phyloP scores from a whole-genome alignment of 2,329 filamentous ascomycete species.

The Ophidiomyces ophidiicola region DNA sequence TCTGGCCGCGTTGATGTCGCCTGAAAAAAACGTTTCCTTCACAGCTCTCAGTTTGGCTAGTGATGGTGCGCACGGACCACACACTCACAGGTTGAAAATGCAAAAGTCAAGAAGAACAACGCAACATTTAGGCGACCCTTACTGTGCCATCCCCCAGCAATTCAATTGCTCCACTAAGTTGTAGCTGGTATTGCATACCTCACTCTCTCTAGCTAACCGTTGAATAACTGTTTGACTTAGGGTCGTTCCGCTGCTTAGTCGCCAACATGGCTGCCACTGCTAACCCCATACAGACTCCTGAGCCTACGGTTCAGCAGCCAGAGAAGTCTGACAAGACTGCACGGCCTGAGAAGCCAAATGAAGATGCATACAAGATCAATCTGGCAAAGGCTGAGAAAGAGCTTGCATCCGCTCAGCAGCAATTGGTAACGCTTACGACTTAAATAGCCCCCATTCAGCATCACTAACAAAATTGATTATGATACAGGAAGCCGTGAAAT shows the following conservation, averaged over 20 bases:
- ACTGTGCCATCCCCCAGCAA: background rate
- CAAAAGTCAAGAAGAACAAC: slow-evolving; percentile 9
- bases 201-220: background rate
- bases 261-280: slow-evolving; percentile 28
- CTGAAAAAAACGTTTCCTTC: background rate
- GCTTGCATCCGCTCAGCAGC: slow-evolving; percentile 63
- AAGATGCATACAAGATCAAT: slow-evolving; percentile 67
- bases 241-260: slow-evolving; percentile 17
- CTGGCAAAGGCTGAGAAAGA: slow-evolving; percentile 78
- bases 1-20: too few relatives aligned
- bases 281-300: slow-evolving; percentile 23
- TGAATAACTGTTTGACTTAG: background rate
- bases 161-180: slow-evolving; percentile 2
- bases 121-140: background rate
- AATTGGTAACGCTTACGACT: slow-evolving; percentile 46
- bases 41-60: background rate
- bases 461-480: background rate
- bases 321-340: slow-evolving; percentile 18
- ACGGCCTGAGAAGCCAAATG: slow-evolving; percentile 78
- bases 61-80: slow-evolving; percentile 21
- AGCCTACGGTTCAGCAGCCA: slow-evolving; percentile 24
- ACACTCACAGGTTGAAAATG: slow-evolving; percentile 7
- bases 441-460: background rate
- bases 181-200: background rate
- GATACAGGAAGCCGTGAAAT: slow-evolving; percentile 70